Evolutionary conservation across 139 green algal species (phyloP).

Genomic region (Gonium pectorale): DNA sequence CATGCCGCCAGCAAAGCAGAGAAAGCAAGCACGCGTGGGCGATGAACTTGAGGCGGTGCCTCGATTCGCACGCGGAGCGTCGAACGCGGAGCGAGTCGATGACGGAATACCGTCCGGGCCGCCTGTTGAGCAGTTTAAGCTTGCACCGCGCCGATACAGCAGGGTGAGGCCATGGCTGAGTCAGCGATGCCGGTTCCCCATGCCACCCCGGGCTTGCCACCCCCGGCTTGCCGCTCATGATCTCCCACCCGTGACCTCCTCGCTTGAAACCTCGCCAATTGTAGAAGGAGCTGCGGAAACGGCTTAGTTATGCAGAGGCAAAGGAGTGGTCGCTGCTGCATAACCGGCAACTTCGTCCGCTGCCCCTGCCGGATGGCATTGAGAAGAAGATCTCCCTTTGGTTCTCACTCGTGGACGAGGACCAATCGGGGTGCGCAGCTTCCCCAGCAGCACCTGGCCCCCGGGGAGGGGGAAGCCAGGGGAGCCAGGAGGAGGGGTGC

Average conservation of each 20-base stretch:
- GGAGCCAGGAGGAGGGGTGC: too few species aligned
- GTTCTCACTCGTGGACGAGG: constrained; percentile 34
- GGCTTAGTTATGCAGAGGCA: background rate
- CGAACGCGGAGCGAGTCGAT: background rate
- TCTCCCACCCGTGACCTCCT: too few species aligned
- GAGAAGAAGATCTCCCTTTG: constrained; percentile 20
- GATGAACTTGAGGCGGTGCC: too few species aligned
- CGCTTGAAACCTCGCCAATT: background rate
- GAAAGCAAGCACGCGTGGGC: too few species aligned
- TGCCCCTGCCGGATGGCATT: constrained; percentile 6
- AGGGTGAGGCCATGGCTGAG: background rate
- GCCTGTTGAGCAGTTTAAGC: constrained; percentile 4
- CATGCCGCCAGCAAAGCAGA: too few species aligned
- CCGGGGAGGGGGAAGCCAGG: too few species aligned
- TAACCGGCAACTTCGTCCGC: background rate
- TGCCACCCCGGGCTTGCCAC: too few species aligned
- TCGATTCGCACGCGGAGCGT: background rate
- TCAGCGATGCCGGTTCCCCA: too few species aligned
- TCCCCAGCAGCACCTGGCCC: background rate
- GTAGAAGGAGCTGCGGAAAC: constrained; percentile 15
- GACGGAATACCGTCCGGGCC: background rate
- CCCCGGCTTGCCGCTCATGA: too few species aligned
- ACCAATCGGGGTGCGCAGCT: background rate
- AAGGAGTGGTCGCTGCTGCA: constrained; percentile 15
- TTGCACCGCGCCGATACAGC: background rate